Conservation (phyloP, 2,329 filamentous ascomycete genomes). For the Stagonosporopsis vannaccii region DNA sequence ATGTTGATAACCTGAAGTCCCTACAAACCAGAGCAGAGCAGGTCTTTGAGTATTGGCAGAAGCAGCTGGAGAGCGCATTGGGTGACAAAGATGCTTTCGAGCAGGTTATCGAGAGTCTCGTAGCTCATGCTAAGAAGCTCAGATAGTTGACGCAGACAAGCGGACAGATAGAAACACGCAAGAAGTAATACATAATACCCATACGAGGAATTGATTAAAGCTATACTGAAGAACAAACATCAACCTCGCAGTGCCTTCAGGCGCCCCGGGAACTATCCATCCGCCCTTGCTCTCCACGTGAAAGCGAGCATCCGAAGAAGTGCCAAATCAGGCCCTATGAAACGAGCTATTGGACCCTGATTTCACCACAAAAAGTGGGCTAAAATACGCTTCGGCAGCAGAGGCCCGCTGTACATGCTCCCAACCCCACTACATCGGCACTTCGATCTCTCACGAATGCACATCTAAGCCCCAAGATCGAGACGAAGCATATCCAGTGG, state of each 20-base stretch:
- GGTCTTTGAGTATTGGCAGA: constrained; percentile 87
- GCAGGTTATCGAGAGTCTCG: constrained; percentile 94
- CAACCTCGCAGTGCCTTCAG: not conserved
- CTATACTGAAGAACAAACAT: not conserved
- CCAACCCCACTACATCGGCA: constrained; percentile 8
- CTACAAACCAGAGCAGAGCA: constrained; percentile 76
- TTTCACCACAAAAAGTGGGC: not conserved
- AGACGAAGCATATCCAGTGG: not conserved
- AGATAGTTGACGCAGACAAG: constrained; percentile 61
- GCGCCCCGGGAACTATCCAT: constrained; percentile 5
- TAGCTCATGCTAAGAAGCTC: constrained; percentile 87
- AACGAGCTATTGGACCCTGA: constrained; percentile 21
- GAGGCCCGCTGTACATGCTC: constrained; percentile 9
- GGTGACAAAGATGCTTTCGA: constrained; percentile 94
- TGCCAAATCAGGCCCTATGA: constrained; percentile 6
- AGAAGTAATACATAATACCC: constrained; percentile 15
- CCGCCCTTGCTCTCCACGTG: constrained; percentile 10
- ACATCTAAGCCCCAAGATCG: not conserved
- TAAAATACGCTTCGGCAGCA: constrained; percentile 8
- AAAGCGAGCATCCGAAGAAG: constrained; percentile 4
- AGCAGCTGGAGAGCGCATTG: constrained; percentile 82
- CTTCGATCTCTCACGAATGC: not conserved
- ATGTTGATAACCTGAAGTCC: constrained; percentile 73
- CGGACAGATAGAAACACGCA: constrained; percentile 45
- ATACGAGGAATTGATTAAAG: not conserved